Base-by-base conservation (phyloP, 176 grass and related monocot genomes). In the Oryza australiensis region DNA sequence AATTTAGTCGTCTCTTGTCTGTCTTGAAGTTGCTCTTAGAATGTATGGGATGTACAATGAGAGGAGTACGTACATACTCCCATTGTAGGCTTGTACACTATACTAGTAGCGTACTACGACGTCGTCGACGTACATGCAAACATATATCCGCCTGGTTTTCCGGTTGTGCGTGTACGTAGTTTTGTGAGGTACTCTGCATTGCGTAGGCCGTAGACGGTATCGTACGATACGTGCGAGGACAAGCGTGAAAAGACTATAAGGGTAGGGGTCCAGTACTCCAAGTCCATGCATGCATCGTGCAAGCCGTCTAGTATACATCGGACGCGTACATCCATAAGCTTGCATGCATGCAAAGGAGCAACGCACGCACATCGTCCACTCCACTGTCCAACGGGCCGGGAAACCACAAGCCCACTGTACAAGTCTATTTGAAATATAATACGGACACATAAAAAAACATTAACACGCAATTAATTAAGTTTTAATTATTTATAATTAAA, bases 211-310 rank as follows among this genome's bases (percentile, higher is more conserved):
- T 24, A 23, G 30, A 29, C 13, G 70, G 70, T 18, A 16, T 40
- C 26, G 24, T 37, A 37, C 30, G 62, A 29, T 16, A 32, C 34
- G 78, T 75, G 35, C 35, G 14, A 63, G 42, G 68, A 79, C 74
- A 68, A 79, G 9, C 68, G 75, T 84, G 81, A 80, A 88, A 88
- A 75, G 76, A 80, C 81, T 24, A 26, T 38, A 62, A 62, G 6
- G 6, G 60, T 32, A 16, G 86, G 40, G 40, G 51, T n/a, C 51
- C 51, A 53, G 13, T 12, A 5, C 13, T 26, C 22, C 51, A 49
- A 41, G 18, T 26, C 22, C 51, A 64, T 41, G 18, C n/a, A 5
- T 1, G 46, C 46, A 16, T 46, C 43, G 13, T 46, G 43, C 13
- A 46, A 46, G 43, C 43, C 43, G 48, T 53, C 1, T 53, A 20